A percentile compares a stretch with the other conserved stretches of the same genome.
Conservation (phyloP, 1,139 yeast genomes). For the Candida smagusa region DNA sequence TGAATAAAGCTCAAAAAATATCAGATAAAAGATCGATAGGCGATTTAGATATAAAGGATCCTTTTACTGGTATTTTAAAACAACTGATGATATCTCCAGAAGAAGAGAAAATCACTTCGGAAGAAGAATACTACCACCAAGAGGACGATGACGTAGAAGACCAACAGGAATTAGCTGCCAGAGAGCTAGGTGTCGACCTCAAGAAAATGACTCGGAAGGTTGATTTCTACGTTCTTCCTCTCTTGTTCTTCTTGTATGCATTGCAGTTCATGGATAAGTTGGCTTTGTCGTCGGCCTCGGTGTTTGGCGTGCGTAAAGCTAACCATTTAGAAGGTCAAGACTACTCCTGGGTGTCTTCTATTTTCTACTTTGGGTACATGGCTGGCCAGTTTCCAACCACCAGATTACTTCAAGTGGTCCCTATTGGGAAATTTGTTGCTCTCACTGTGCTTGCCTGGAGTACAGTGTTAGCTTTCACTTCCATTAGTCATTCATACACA, state of each 20-base stretch:
- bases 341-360: conserved; percentile 42
- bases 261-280: conserved; percentile 46
- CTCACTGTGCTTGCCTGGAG: conserved; percentile 42
- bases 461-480: conserved; percentile 30
- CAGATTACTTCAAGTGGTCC: conserved; percentile 33
- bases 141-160: background rate
- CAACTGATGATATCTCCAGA: no score
- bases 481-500: conserved; percentile 35
- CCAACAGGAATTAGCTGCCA: background rate
- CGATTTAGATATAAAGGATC: no score
- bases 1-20: no score
- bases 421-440: conserved; percentile 39
- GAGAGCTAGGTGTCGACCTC: conserved; percentile 2
- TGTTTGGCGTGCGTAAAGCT: conserved; percentile 44
- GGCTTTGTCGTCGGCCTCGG: conserved; percentile 45
- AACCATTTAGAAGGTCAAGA: conserved; percentile 30
- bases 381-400: conserved; percentile 45
- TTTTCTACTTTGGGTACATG: conserved; percentile 44
- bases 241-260: conserved; percentile 39
- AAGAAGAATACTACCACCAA: no score
- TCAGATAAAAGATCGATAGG: no score
- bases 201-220: conserved; percentile 16
- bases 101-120: no score
- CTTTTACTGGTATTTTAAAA: no score
- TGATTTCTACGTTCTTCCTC: conserved; percentile 29